Evolutionary conservation across 169 alveolate genomes (phyloP).

Genomic region (Toxoplasma gondii): DNA sequence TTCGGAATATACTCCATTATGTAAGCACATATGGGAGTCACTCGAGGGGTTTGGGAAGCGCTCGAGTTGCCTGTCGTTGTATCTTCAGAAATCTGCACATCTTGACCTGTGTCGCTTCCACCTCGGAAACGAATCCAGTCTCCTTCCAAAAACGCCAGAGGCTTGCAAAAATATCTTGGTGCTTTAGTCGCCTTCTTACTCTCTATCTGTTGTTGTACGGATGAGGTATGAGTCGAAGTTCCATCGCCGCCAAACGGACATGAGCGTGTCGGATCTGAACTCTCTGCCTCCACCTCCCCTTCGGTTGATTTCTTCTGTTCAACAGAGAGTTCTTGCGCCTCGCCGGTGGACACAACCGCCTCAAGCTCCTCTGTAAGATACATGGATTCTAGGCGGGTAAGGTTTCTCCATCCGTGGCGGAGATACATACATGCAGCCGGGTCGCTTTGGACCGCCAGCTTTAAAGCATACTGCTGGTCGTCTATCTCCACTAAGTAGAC

Average conservation of each 20-base stretch:
- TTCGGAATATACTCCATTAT: constrained; percentile 56
- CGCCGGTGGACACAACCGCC: too few species aligned
- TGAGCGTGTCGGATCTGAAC: too few species aligned
- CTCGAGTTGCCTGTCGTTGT: not conserved
- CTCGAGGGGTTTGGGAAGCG: not conserved
- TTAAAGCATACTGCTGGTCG: constrained; percentile 41
- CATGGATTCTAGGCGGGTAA: constrained; percentile 35
- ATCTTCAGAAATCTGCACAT: not conserved
- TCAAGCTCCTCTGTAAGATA: not conserved
- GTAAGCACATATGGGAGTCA: constrained; percentile 49
- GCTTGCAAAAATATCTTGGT: constrained; percentile 55
- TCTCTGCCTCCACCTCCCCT: too few species aligned
- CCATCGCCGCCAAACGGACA: too few species aligned
- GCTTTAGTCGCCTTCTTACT: not conserved
- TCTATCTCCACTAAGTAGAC: constrained; percentile 49
- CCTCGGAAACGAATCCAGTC: constrained; percentile 38
- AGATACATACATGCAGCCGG: constrained; percentile 59
- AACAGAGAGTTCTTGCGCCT: too few species aligned
- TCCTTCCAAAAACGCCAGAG: constrained; percentile 51
- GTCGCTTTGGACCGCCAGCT: constrained; percentile 59
- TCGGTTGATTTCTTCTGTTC: too few species aligned
- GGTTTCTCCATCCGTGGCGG: constrained; percentile 58
- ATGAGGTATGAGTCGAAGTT: not conserved
- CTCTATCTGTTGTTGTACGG: not conserved
- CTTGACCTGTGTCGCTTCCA: not conserved